Evolutionary conservation across 208 protist species (phyloP).

Genomic region (Acanthamoeba sp.): DNA sequence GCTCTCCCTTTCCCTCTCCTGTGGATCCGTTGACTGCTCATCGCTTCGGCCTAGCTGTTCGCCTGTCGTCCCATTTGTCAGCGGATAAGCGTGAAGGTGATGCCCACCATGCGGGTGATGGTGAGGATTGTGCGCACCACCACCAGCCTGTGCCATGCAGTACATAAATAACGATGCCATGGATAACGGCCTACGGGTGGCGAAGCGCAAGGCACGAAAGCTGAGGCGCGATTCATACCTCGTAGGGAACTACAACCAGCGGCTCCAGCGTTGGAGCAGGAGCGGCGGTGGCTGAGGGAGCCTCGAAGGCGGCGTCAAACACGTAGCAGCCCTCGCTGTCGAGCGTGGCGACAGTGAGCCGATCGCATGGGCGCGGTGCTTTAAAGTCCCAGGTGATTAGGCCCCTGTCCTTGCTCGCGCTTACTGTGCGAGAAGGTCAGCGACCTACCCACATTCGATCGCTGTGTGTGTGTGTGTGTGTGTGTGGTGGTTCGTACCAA

Average conservation of each 20-base stretch:
- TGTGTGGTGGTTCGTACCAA: too few species aligned
- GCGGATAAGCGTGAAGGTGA: background rate
- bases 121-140: background rate
- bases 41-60: background rate
- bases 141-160: background rate
- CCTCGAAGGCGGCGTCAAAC: slow-evolving; percentile 3
- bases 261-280: background rate
- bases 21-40: background rate
- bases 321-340: slow-evolving; percentile 33
- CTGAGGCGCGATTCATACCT: background rate
- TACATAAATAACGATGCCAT: background rate
- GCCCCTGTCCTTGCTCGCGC: slow-evolving; percentile 26
- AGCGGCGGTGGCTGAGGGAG: background rate
- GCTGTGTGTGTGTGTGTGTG: too few species aligned
- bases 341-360: slow-evolving; percentile 7
- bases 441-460: too few species aligned
- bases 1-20: background rate
- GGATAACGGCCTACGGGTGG: too few species aligned
- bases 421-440: background rate
- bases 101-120: background rate
- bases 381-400: slow-evolving; percentile 60
- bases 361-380: background rate
- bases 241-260: background rate
- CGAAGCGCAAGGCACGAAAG: too few species aligned
- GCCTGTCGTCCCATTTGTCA: background rate